A percentile compares a stretch with the other conserved stretches of the same genome.
These are phyloP conservation scores for Halophytophthora batemanensis DNA, from an alignment of 352 stramenopile genomes.

Conservation along the genomic window DNA sequence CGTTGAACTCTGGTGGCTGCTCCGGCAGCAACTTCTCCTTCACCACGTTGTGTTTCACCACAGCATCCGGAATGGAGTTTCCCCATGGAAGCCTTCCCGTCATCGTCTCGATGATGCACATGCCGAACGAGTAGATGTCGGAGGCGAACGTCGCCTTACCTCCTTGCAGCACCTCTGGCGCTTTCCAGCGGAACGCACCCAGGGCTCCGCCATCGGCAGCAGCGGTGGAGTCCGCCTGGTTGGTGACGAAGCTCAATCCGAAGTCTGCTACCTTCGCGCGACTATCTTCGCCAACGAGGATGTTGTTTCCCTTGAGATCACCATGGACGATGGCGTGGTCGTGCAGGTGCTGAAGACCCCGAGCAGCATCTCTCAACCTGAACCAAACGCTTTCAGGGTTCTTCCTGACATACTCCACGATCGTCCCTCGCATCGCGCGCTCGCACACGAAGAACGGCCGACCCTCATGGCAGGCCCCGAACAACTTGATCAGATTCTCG, in stretches of 20 bases:
- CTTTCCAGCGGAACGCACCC: constrained; percentile 18
- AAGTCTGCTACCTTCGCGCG: constrained; percentile 19
- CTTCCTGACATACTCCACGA: background rate
- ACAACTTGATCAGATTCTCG: constrained; percentile 25
- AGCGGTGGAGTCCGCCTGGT: background rate
- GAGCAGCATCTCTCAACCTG: constrained; percentile 5
- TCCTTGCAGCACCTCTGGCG: too few species aligned
- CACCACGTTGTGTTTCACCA: constrained; percentile 1
- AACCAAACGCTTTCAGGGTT: constrained; percentile 4
- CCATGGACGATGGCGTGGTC: too few species aligned
- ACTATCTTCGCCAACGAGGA: constrained; percentile 25
- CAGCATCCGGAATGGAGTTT: constrained; percentile 1
- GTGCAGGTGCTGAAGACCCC: too few species aligned
- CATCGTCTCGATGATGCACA: constrained; percentile 18
- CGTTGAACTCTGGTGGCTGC: background rate
- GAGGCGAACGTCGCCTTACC: constrained; percentile 12
- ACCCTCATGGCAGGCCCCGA: constrained; percentile 21
- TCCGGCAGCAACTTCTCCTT: background rate
- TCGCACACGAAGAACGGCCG: too few species aligned
- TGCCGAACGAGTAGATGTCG: constrained; percentile 17
- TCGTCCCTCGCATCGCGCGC: background rate
- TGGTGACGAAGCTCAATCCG: constrained; percentile 19
- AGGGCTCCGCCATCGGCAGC: background rate
- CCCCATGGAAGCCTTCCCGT: constrained; percentile 11
- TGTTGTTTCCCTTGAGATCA: too few species aligned